phyloP scores from a whole-genome alignment of 1,139 yeast genomes.

The Pichia inconspicua region DNA sequence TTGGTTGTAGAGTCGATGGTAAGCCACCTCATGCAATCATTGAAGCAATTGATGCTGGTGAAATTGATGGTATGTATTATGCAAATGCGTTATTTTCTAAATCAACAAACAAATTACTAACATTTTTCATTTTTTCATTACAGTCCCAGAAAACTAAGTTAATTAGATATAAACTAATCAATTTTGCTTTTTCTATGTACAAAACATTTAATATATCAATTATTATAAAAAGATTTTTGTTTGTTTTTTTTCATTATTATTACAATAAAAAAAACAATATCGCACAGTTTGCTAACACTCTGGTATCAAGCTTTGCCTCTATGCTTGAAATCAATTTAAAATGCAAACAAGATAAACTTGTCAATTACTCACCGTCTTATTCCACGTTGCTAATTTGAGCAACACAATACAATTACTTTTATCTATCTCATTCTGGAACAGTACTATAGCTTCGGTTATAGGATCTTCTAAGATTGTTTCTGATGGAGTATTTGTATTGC shows the following conservation, averaged over 20 bases:
- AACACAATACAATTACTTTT: slow-evolving; percentile 3
- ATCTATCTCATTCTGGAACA: slow-evolving; percentile 1
- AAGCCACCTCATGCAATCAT: slow-evolving; percentile 99
- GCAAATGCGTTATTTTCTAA: background rate
- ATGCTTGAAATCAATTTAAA: slow-evolving; percentile 87
- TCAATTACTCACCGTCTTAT: slow-evolving; percentile 63
- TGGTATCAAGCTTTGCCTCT: slow-evolving; percentile 63
- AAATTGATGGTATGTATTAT: slow-evolving; percentile 56
- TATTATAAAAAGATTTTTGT: background rate
- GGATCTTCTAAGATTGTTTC: slow-evolving; percentile 6
- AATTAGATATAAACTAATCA: slow-evolving; percentile 6
- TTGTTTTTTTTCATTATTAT: slow-evolving; percentile 4
- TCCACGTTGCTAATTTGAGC: slow-evolving; percentile 8
- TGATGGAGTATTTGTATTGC: background rate
- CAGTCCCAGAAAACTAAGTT: slow-evolving; percentile 69
- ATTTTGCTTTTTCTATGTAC: slow-evolving; percentile 13
- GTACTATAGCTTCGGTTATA: slow-evolving; percentile 17
- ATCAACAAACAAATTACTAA: slow-evolving; percentile 11
- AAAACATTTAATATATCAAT: slow-evolving; percentile 7
- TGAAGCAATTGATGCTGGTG: slow-evolving; percentile 97
- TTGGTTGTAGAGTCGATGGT: slow-evolving; percentile 98
- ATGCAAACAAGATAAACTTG: slow-evolving; percentile 81
- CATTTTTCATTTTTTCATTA: slow-evolving; percentile 7
- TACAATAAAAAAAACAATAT: background rate
- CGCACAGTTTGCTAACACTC: slow-evolving; percentile 82